Percentiles rank a stretch among this genome's conserved stretches.
Conservation (phyloP, 2,329 filamentous ascomycete genomes). For the Arthrobotrys pseudoclavata region DNA sequence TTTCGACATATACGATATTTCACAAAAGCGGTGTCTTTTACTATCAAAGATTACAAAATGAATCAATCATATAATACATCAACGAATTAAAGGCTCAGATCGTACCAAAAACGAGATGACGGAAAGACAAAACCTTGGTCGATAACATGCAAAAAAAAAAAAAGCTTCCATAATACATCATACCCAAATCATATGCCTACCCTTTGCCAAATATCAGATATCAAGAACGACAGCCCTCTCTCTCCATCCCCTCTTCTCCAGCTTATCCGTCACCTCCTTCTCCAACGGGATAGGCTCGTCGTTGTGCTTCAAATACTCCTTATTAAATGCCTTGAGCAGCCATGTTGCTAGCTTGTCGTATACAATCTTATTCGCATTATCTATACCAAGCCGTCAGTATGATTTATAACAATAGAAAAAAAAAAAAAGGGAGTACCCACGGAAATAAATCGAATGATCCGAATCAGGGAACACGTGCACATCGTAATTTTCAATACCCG, state of each 20-base stretch:
- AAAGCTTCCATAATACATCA: conserved; percentile 6
- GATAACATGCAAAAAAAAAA: not conserved
- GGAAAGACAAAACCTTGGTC: not conserved
- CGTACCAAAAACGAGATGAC: not conserved
- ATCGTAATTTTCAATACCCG: conserved; percentile 90
- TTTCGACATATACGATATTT: conserved; percentile 17
- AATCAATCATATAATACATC: conserved; percentile 5
- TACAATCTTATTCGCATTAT: conserved; percentile 90
- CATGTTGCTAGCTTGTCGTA: conserved; percentile 88
- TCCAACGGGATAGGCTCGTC: conserved; percentile 67
- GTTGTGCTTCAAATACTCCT: conserved; percentile 78
- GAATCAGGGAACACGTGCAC: conserved; percentile 97
- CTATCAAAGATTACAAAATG: conserved; percentile 8
- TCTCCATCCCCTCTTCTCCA: conserved; percentile 42
- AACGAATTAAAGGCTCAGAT: not conserved
- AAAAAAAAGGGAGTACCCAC: conserved; percentile 55
- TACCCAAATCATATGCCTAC: conserved; percentile 13
- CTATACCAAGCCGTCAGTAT: conserved; percentile 36
- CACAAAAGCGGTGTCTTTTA: conserved; percentile 2
- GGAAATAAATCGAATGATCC: conserved; percentile 94
- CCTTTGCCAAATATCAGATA: conserved; percentile 11
- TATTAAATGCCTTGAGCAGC: conserved; percentile 97
- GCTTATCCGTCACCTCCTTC: conserved; percentile 39
- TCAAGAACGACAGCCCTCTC: conserved; percentile 19
- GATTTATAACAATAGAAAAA: not conserved